Percentiles rank a stretch among this genome's conserved stretches.
phyloP scores from a whole-genome alignment of 2,329 filamentous ascomycete species.

The Monilinia fructicola region DNA sequence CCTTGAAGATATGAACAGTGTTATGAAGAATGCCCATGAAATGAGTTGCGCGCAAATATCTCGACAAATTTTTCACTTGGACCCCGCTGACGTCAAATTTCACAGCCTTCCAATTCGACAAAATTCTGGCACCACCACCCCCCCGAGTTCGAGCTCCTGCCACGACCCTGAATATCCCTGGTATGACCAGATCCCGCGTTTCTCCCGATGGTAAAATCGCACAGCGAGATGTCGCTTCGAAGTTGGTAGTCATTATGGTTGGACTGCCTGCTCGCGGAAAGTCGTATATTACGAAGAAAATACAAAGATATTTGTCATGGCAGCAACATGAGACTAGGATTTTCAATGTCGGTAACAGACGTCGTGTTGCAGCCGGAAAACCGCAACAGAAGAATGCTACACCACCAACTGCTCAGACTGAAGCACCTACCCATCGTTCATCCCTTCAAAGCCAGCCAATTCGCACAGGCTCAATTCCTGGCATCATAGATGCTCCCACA shows the following conservation, averaged over 20 bases:
- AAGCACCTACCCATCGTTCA: slow-evolving; percentile 20
- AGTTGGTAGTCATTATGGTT: slow-evolving; percentile 98
- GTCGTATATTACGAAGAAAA: slow-evolving; percentile 98
- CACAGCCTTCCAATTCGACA: slow-evolving; percentile 66
- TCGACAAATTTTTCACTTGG: slow-evolving; percentile 7
- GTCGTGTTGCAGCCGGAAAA: slow-evolving; percentile 72
- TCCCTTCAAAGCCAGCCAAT: slow-evolving; percentile 13
- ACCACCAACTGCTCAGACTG: slow-evolving; percentile 35
- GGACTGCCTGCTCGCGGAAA: slow-evolving; percentile 93
- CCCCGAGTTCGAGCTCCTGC: slow-evolving; percentile 78
- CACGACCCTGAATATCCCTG: slow-evolving; percentile 94
- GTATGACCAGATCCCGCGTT: slow-evolving; percentile 90
- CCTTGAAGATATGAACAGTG: not conserved
- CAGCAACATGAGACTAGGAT: slow-evolving; percentile 93
- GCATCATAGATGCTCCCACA: slow-evolving; percentile 43
- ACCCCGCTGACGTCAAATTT: slow-evolving; percentile 1
- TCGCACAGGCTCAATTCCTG: slow-evolving; percentile 28
- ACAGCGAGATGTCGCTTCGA: slow-evolving; percentile 89
- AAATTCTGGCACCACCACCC: slow-evolving; percentile 75
- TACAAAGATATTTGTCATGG: slow-evolving; percentile 94
- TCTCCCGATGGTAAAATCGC: slow-evolving; percentile 95
- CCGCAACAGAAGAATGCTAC: slow-evolving; percentile 28
- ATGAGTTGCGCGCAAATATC: slow-evolving; percentile 11
- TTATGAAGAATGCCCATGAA: not conserved
- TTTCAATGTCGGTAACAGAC: slow-evolving; percentile 94